Conservation (phyloP, 352 stramenopile genomes). For the Poterioochromonas sp. region DNA sequence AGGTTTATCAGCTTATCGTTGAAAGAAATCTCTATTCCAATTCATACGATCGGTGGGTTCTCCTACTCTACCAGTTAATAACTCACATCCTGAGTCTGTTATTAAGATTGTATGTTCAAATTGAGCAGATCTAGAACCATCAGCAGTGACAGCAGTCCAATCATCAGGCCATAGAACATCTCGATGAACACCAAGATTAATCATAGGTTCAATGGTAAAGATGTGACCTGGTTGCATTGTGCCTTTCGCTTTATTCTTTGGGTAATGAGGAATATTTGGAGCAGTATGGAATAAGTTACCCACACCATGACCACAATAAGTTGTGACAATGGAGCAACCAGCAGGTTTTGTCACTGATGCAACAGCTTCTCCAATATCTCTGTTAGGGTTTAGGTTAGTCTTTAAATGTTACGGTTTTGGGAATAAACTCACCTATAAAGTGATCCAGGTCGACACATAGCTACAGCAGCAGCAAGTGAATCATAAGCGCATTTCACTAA, state of each 20-base stretch:
- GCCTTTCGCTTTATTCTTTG: slow-evolving; percentile 93
- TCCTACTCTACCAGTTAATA: slow-evolving; percentile 81
- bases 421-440: slow-evolving; percentile 6
- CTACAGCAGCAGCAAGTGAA: slow-evolving; percentile 68
- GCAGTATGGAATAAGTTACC: slow-evolving; percentile 89
- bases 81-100: slow-evolving; percentile 91
- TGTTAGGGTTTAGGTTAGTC: slow-evolving; percentile 27
- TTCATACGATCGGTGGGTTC: slow-evolving; percentile 61
- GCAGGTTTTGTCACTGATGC: slow-evolving; percentile 60
- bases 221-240: slow-evolving; percentile 94
- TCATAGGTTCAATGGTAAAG: slow-evolving; percentile 99
- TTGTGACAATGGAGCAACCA: slow-evolving; percentile 82
- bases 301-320: slow-evolving; percentile 96
- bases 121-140: slow-evolving; percentile 88
- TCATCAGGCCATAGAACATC: slow-evolving; percentile 91
- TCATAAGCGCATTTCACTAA: slow-evolving; percentile 90
- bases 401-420: background rate
- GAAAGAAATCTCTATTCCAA: slow-evolving; percentile 66
- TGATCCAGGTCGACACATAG: slow-evolving; percentile 50
- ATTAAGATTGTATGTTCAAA: slow-evolving; percentile 96
- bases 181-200: slow-evolving; percentile 78
- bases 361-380: slow-evolving; percentile 87
- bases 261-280: slow-evolving; percentile 93
- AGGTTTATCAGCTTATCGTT: slow-evolving; percentile 50
- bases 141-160: slow-evolving; percentile 90